Evolutionary conservation across 768 basidiomycete genomes (phyloP).

Genomic region (button mushroom (Agaricus bisporus)): DNA sequence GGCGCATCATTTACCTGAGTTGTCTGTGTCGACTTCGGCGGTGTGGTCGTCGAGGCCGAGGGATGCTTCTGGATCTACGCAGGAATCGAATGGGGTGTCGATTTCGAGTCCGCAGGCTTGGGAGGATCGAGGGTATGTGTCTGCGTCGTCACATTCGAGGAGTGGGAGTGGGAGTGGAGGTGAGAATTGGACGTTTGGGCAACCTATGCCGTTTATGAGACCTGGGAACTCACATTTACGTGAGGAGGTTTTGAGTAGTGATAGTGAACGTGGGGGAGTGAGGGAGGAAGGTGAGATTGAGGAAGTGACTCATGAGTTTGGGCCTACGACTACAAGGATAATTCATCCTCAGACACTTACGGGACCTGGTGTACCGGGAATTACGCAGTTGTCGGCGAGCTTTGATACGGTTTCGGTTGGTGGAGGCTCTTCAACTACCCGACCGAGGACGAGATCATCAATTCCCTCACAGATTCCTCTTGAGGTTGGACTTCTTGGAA

Average conservation of each 20-base stretch:
- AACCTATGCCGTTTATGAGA: slow-evolving; percentile 40
- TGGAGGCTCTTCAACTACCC: background rate
- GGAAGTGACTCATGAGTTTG: slow-evolving; percentile 3
- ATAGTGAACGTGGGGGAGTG: background rate
- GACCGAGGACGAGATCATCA: slow-evolving; percentile 1
- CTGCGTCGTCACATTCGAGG: slow-evolving; percentile 39
- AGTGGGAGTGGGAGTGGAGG: slow-evolving; percentile 41
- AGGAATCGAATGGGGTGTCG: background rate
- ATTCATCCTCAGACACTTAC: background rate
- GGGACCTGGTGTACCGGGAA: slow-evolving; percentile 6
- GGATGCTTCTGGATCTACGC: slow-evolving; percentile 2
- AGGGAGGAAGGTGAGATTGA: background rate
- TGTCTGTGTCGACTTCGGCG: slow-evolving; percentile 8
- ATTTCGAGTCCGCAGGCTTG: slow-evolving; percentile 7
- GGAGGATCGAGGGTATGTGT: slow-evolving; percentile 22
- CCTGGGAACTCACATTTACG: slow-evolving; percentile 15
- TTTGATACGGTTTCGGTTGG: background rate
- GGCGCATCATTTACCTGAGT: slow-evolving; percentile 15
- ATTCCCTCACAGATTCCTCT: slow-evolving; percentile 7
- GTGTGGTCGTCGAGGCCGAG: slow-evolving; percentile 8
- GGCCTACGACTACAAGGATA: background rate
- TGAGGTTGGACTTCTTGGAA: slow-evolving; percentile 14
- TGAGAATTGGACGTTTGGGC: slow-evolving; percentile 76
- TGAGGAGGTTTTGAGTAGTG: background rate
- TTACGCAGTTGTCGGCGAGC: background rate